These are phyloP conservation scores for Pythium sp. DNA, from an alignment of 352 stramenopile genomes.

Conservation along the genomic window DNA sequence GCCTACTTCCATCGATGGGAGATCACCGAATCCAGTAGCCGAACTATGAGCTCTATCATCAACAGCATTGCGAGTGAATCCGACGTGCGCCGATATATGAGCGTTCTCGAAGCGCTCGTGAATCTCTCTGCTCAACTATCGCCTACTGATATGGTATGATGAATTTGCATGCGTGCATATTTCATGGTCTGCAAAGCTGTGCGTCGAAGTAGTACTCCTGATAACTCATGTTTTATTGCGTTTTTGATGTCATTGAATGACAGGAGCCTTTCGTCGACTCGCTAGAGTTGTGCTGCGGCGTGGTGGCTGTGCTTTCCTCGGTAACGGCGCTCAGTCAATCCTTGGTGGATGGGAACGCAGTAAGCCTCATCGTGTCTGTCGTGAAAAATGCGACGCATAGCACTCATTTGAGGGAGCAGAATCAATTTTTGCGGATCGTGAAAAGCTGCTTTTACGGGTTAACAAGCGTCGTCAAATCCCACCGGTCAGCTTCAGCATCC, in stretches of 20 bases:
- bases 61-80: slow-evolving; percentile 23
- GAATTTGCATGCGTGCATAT: neutral
- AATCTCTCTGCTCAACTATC: slow-evolving; percentile 12
- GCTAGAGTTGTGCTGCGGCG: slow-evolving; percentile 33
- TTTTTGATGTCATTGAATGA: neutral
- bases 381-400: slow-evolving; percentile 29
- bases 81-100: slow-evolving; percentile 25
- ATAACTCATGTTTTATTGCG: neutral
- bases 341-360: slow-evolving; percentile 19
- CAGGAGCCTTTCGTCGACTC: slow-evolving; percentile 35
- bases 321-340: slow-evolving; percentile 12
- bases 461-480: slow-evolving; percentile 17
- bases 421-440: slow-evolving; percentile 27
- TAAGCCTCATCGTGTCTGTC: slow-evolving; percentile 21
- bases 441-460: slow-evolving; percentile 32
- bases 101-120: slow-evolving; percentile 22
- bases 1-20: slow-evolving; percentile 20
- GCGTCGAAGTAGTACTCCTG: neutral
- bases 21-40: slow-evolving; percentile 3
- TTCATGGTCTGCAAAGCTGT: neutral
- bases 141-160: slow-evolving; percentile 18
- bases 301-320: slow-evolving; percentile 29
- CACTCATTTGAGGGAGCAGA: slow-evolving; percentile 16
- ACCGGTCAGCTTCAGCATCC: neutral
- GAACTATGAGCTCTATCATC: slow-evolving; percentile 22